phyloP scores from a whole-genome alignment of 2,329 filamentous ascomycete genomes.

The Zymoseptoria brevis region DNA sequence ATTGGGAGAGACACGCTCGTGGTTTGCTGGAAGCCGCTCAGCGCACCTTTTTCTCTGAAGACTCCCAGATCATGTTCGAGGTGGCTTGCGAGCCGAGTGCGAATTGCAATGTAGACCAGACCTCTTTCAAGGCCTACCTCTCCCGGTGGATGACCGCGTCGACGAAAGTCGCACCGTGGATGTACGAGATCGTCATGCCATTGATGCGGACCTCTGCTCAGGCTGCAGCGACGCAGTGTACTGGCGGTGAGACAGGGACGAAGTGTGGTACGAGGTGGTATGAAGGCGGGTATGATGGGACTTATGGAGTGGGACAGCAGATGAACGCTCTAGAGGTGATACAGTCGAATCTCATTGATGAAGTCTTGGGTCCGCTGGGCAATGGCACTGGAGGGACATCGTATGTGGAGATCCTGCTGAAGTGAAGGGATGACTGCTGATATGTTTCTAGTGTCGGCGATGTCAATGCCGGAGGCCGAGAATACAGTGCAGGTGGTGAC shows the following conservation, averaged over 20 bases:
- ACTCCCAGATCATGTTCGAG: constrained; percentile 37
- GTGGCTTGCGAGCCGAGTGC: constrained; percentile 36
- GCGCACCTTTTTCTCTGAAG: constrained; percentile 31
- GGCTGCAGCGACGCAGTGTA: constrained; percentile 44
- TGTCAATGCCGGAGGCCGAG: constrained; percentile 13
- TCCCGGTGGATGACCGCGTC: constrained; percentile 46
- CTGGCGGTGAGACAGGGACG: constrained; percentile 39
- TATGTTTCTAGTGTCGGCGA: constrained; percentile 4
- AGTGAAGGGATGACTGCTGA: background rate
- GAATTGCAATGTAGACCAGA: constrained; percentile 40
- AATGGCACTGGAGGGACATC: constrained; percentile 43
- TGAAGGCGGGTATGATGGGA: constrained; percentile 37
- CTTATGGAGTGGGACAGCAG: constrained; percentile 48
- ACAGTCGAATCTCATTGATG: constrained; percentile 34
- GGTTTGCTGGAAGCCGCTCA: constrained; percentile 24
- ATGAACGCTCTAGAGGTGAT: constrained; percentile 51
- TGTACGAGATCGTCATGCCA: constrained; percentile 43
- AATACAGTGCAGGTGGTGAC: constrained; percentile 7
- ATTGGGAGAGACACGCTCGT: constrained; percentile 19
- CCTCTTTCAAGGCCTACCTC: constrained; percentile 43
- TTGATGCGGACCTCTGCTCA: constrained; percentile 46
- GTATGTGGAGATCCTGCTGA: background rate
- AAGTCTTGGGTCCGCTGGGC: constrained; percentile 36
- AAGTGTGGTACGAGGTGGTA: constrained; percentile 41
- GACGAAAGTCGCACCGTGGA: constrained; percentile 51